phyloP scores from a whole-genome alignment of 805 yeast genomes.

The Groenewaldozyma tartarivorans region DNA sequence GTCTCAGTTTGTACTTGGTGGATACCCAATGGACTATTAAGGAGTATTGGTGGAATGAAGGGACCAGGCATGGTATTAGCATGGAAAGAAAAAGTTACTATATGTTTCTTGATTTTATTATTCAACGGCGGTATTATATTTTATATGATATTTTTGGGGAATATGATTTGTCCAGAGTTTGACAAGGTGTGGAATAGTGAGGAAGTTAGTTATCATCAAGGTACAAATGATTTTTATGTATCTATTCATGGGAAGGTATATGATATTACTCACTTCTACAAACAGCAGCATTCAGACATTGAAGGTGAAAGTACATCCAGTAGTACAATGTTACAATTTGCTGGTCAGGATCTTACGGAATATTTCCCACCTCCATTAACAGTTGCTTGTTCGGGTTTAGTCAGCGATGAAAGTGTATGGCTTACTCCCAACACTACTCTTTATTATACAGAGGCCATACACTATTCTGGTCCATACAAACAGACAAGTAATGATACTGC shows the following conservation, averaged over 20 bases:
- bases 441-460: conserved; percentile 13
- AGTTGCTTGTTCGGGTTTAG: conserved; percentile 26
- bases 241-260: conserved; percentile 30
- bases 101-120: conserved; percentile 29
- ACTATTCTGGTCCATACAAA: conserved; percentile 18
- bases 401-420: conserved; percentile 11
- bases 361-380: conserved; percentile 30
- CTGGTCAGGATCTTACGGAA: conserved; percentile 26
- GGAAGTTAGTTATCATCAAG: conserved; percentile 23
- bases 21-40: conserved; percentile 25
- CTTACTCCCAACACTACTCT: conserved; percentile 7
- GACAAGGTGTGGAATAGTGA: conserved; percentile 17
- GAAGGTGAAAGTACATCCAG: conserved; percentile 18
- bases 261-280: conserved; percentile 27
- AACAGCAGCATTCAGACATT: conserved; percentile 28
- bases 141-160: conserved; percentile 27
- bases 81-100: conserved; percentile 32
- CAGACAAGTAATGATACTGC: conserved; percentile 27
- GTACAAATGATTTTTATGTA: conserved; percentile 25
- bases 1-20: conserved; percentile 29
- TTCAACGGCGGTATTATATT: conserved; percentile 23
- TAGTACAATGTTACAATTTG: conserved; percentile 23
- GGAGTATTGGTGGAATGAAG: conserved; percentile 20
- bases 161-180: conserved; percentile 27
- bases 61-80: conserved; percentile 28